Evolutionary conservation across 2,329 filamentous ascomycete species (phyloP).

Genomic region (Rhytidhysteron rufulum): DNA sequence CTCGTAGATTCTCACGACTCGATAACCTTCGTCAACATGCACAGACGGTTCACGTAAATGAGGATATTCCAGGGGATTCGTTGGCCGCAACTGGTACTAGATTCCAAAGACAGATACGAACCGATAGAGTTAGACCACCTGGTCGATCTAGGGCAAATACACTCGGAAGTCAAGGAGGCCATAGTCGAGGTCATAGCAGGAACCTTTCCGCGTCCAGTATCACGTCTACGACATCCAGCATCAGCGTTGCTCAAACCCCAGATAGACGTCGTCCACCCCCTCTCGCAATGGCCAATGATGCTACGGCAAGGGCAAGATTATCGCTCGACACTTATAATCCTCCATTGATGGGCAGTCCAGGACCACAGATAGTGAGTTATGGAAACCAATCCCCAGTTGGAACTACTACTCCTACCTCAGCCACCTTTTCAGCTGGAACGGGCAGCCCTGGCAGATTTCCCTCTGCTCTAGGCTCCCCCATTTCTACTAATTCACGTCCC

Average conservation of each 20-base stretch:
- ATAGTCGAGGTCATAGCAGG: slow-evolving; percentile 72
- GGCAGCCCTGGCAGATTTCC: slow-evolving; percentile 70
- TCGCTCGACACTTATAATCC: slow-evolving; percentile 56
- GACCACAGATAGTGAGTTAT: slow-evolving; percentile 61
- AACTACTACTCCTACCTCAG: slow-evolving; percentile 78
- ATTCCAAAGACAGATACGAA: slow-evolving; percentile 88
- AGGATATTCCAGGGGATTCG: slow-evolving; percentile 92
- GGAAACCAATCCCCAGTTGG: slow-evolving; percentile 67
- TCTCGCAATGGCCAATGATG: slow-evolving; percentile 75
- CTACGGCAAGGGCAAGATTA: slow-evolving; percentile 56
- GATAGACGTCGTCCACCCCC: slow-evolving; percentile 73
- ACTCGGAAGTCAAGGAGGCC: slow-evolving; percentile 66
- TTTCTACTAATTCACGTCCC: slow-evolving; percentile 63
- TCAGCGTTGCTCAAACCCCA: slow-evolving; percentile 47
- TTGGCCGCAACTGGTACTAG: slow-evolving; percentile 87
- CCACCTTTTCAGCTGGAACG: slow-evolving; percentile 72
- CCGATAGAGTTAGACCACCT: slow-evolving; percentile 74
- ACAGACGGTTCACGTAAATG: slow-evolving; percentile 95
- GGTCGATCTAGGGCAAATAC: slow-evolving; percentile 75
- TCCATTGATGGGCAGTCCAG: slow-evolving; percentile 59
- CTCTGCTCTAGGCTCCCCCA: slow-evolving; percentile 67
- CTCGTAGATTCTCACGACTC: slow-evolving; percentile 83
- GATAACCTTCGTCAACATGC: slow-evolving; percentile 97
- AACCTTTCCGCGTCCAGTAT: slow-evolving; percentile 90
- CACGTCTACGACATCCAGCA: slow-evolving; percentile 67